phyloP scores from a whole-genome alignment of 768 basidiomycete genomes.

The Phallus indusiatus region DNA sequence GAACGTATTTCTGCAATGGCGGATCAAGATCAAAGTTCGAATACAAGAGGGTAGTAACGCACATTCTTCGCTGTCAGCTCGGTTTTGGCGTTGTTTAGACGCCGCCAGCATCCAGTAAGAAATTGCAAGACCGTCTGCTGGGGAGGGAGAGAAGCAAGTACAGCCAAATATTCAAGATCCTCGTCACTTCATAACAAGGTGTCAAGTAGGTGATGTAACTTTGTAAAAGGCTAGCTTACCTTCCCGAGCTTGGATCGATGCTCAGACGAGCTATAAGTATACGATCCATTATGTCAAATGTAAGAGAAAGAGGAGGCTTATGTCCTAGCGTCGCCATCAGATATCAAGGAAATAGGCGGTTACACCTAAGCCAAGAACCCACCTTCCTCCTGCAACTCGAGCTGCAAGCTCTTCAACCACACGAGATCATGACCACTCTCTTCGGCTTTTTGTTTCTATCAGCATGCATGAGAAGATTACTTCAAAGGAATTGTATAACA shows the following conservation, averaged over 20 bases:
- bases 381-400: constrained; percentile 58
- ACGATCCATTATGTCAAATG: constrained; percentile 58
- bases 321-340: constrained; percentile 11
- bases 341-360: constrained; percentile 13
- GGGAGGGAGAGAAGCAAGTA: constrained; percentile 66
- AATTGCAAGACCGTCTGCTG: constrained; percentile 84
- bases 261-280: constrained; percentile 80
- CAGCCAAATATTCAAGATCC: constrained; percentile 64
- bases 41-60: neutral
- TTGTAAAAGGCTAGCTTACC: constrained; percentile 35
- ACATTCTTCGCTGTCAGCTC: constrained; percentile 55
- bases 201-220: constrained; percentile 7
- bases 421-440: constrained; percentile 56
- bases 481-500: neutral
- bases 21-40: neutral
- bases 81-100: constrained; percentile 49
- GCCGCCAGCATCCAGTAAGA: constrained; percentile 85
- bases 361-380: constrained; percentile 25
- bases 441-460: constrained; percentile 50
- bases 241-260: constrained; percentile 61
- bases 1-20: constrained; percentile 42
- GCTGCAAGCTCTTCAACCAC: constrained; percentile 72
- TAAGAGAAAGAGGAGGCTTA: constrained; percentile 34
- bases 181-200: constrained; percentile 32
- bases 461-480: constrained; percentile 9